Base-by-base conservation (phyloP, 2,329 filamentous ascomycete genomes). In the Exophiala bonariae region DNA sequence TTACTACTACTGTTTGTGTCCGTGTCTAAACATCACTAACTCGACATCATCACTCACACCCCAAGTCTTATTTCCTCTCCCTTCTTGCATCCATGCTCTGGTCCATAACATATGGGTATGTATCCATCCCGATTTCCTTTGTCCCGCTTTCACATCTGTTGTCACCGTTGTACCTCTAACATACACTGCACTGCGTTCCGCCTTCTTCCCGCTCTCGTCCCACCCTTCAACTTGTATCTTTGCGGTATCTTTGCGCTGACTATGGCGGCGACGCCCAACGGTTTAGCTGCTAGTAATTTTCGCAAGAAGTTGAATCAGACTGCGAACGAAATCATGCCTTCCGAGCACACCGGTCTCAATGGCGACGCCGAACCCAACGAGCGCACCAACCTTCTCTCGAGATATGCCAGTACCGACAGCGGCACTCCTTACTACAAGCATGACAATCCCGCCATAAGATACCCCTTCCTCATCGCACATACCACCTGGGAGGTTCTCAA, bases 401-500 rank as follows among this genome's bases (percentile, higher is more conserved):
- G 49, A 30, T 52, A 51, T 11, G 42, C 49, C 26, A 54, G 38
- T 26, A 56, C 50, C 26, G 48, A 50, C 42, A 54, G 52, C 8
- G 56, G 55, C 16, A 59, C 55, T 22, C 63, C 64, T 22, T 66
- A 64, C 35, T 61, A 65, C 41, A 66, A 70, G 43, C 66, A 69
- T 50, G 49, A 58, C 22, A 63, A 63, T 4, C 52, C 58, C 35
- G 72, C 67, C 63, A 62, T 70, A 28, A 61, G 63, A 45, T 69
- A 66, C 61, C 73, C 73, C 14, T 58, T 59, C 17, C 58, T 67
- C 7, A 62, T 67, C 14, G 58, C 63, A 34, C 66, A 67, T 55
- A 59, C 72, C 47, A 70, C 69, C 7, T 74, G 68, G 65, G 57
- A 65, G 44, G 71, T 72, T 3, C 61, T 76, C n/a, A 60, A 65